phyloP scores from a whole-genome alignment of 2,329 filamentous ascomycete species.

The Aspergillus nomiae region DNA sequence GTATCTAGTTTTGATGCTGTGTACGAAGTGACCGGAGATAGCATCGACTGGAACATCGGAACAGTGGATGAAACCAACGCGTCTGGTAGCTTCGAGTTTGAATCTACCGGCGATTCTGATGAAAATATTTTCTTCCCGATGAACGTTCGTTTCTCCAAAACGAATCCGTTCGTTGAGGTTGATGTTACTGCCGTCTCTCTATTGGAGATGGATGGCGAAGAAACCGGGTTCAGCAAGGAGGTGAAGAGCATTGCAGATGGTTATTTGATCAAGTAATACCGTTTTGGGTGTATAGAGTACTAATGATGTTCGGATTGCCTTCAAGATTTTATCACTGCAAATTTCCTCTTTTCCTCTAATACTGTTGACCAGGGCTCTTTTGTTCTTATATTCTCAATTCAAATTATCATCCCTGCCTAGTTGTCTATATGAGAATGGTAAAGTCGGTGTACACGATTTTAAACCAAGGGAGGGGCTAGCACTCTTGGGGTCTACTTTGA shows the following conservation, averaged over 20 bases:
- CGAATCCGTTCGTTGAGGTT: slow-evolving; percentile 83
- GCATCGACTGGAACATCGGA: slow-evolving; percentile 91
- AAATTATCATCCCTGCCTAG: slow-evolving; percentile 10
- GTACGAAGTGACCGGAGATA: slow-evolving; percentile 91
- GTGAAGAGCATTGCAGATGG: slow-evolving; percentile 47
- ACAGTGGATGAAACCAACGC: slow-evolving; percentile 79
- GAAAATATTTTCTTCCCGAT: slow-evolving; percentile 99
- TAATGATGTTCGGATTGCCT: slow-evolving; percentile 41
- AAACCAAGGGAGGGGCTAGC: not conserved
- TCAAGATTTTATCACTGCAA: slow-evolving; percentile 13
- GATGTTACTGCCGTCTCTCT: slow-evolving; percentile 65
- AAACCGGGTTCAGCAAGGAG: slow-evolving; percentile 48
- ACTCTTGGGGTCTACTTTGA: not conserved
- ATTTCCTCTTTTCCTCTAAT: slow-evolving; percentile 22
- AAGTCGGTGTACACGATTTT: not conserved
- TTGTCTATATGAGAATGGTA: not conserved
- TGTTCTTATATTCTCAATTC: slow-evolving; percentile 20
- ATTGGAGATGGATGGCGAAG: slow-evolving; percentile 48
- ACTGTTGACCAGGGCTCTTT: slow-evolving; percentile 23
- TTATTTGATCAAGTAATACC: slow-evolving; percentile 47
- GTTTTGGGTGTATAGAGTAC: slow-evolving; percentile 36
- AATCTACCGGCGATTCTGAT: slow-evolving; percentile 78
- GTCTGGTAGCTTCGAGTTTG: slow-evolving; percentile 91
- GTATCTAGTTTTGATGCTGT: slow-evolving; percentile 92
- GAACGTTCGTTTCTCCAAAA: slow-evolving; percentile 85